Evolutionary conservation across 495 filamentous ascomycete genomes (phyloP), one percentile per base, ranked within the genome.

Genomic region (Sabuloglossum arenarium): DNA sequence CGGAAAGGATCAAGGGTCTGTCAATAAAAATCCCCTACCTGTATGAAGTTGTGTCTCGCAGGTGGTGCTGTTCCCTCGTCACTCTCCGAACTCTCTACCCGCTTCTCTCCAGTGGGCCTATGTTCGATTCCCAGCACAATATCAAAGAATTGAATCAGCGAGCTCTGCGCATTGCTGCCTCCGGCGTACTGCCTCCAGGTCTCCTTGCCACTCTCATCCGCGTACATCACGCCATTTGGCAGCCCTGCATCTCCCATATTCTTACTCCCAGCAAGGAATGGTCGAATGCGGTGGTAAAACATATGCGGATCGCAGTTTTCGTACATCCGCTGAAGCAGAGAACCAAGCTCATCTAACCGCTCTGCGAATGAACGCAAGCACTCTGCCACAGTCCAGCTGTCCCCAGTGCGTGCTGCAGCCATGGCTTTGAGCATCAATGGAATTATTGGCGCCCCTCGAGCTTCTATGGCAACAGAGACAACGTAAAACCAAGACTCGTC

Each of bases 401-500:
- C 81, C 59, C 79, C 77, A 50, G 69, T 63, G 5, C 87, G 79
- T 11, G 87, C 93, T 24, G 90, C 90, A 37, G 74, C 68, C 52
- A 99, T 91, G 8, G 91, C 93, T 32, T 79, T 73, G 25, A 97
- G 73, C 84, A 95, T 93, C 27, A 93, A 68, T 0, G 88, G 81
- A 34, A 97, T 79, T 45, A 86, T 83, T n/a, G 89, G 86, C 0
- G 79, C 91, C 27, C 87, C 90, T 30, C 88, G 79, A 47, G 91
- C 89, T 70, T 98, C 91, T 60, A 98, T 95, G 59, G 90, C 91
- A 14, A 96, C 84, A 0, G 89, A 95, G 45, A 96, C 77, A 9
- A 97, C 73, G 64, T 94, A 96, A 65, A 99, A 99, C 91, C 91
- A 87, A 60, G 93, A 91, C 65, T 99, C 91, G 65, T 99, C 91